A percentile compares a stretch with the other conserved stretches of the same genome.
Evolutionary conservation across 2,329 filamentous ascomycete genomes (phyloP).

Genomic region (Pseudogymnoascus sp.): DNA sequence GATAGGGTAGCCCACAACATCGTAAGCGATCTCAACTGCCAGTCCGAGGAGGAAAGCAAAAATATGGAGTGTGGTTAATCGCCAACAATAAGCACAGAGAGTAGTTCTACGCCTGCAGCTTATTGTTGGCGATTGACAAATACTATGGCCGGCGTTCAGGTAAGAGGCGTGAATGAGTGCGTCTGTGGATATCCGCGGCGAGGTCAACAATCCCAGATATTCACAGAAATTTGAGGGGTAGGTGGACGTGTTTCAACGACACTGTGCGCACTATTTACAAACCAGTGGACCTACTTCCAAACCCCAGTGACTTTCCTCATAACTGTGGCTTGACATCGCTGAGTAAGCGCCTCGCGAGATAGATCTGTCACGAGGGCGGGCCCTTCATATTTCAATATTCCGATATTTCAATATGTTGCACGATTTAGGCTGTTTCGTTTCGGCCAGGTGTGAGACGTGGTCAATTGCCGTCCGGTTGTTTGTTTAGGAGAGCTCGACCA

Average conservation of each 20-base stretch:
- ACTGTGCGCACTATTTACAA: background rate
- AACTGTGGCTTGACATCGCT: background rate
- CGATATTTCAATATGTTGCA: background rate
- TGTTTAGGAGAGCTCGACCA: background rate
- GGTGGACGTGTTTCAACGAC: background rate
- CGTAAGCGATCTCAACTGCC: background rate
- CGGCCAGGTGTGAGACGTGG: background rate
- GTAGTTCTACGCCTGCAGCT: too few species aligned
- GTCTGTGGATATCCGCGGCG: background rate
- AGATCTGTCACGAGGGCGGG: background rate
- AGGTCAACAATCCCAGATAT: too few species aligned
- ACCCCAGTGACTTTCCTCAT: background rate
- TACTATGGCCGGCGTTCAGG: background rate
- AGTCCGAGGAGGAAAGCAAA: background rate
- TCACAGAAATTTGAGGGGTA: background rate
- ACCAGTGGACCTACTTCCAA: background rate
- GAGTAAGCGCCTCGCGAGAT: background rate
- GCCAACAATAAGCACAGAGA: background rate
- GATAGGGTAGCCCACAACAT: background rate
- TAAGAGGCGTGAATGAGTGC: background rate
- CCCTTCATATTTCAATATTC: conserved; percentile 2
- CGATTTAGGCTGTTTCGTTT: conserved; percentile 3
- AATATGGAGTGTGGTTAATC: too few species aligned
- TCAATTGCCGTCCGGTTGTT: background rate
- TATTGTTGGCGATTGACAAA: too few species aligned